A percentile compares a stretch with the other conserved stretches of the same genome.
These are phyloP conservation scores for Gigaspora rosea DNA, from an alignment of 192 early-diverging fungal genomes.

Conservation along the genomic window DNA sequence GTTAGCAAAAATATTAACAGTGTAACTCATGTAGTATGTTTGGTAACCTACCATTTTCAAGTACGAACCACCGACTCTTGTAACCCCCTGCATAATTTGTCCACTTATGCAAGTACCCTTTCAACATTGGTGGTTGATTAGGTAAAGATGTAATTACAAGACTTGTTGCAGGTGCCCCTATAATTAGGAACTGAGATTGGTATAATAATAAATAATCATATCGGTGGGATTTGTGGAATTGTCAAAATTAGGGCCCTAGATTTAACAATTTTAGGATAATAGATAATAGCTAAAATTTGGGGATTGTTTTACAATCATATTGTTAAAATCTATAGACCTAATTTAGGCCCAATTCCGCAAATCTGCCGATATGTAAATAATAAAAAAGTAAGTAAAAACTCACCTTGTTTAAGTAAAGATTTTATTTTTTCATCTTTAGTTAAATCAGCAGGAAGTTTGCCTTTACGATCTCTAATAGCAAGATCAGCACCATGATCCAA, in stretches of 20 bases:
- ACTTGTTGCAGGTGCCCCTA: conserved; percentile 45
- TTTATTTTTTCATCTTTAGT: conserved; percentile 54
- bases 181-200: conserved; percentile 2
- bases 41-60: conserved; percentile 61
- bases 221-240: too few relatives aligned
- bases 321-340: too few relatives aligned
- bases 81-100: conserved; percentile 85
- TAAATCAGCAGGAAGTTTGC: conserved; percentile 60
- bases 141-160: conserved; percentile 52
- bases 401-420: conserved; percentile 46
- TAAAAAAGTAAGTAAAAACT: background rate
- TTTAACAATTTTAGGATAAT: too few relatives aligned
- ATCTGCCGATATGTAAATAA: background rate
- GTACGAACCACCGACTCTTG: conserved; percentile 77
- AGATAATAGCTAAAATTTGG: too few relatives aligned
- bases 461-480: conserved; percentile 65
- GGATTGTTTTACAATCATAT: too few relatives aligned
- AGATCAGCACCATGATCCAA: conserved; percentile 77
- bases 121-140: conserved; percentile 61
- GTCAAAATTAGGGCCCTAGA: too few relatives aligned
- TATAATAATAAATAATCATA: background rate
- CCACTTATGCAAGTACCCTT: conserved; percentile 78
- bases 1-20: background rate
- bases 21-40: background rate
- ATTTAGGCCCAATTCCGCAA: too few relatives aligned